Percentiles rank a stretch among this genome's conserved stretches.
These are phyloP conservation scores for Glycyrrhiza uralensis DNA, from an alignment of 306 rosid species.

Conservation along the genomic window DNA sequence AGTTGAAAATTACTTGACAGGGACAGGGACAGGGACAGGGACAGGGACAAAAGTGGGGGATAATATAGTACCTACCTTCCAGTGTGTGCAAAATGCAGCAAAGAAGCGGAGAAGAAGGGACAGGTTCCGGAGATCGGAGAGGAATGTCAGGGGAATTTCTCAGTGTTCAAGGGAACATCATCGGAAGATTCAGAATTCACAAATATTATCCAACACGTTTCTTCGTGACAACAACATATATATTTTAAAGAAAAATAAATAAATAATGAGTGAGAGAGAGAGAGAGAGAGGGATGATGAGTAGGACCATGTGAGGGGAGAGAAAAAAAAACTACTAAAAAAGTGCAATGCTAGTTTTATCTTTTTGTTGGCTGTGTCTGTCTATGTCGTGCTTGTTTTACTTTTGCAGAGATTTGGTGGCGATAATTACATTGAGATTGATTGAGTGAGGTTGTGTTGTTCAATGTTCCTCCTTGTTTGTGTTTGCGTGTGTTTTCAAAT, in stretches of 20 bases:
- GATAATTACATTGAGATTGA: not conserved
- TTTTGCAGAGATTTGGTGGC: conserved; percentile 16
- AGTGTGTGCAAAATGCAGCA: not conserved
- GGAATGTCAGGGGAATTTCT: conserved; percentile 44
- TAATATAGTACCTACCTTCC: conserved; percentile 8
- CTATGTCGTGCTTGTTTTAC: not conserved
- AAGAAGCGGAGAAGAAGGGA: not conserved
- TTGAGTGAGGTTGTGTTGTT: not conserved
- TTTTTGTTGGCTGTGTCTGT: not conserved
- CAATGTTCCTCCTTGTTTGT: not conserved
- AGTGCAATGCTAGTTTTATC: conserved; percentile 17
- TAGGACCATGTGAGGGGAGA: conserved; percentile 35
- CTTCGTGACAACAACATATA: not conserved
- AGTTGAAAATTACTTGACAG: not conserved
- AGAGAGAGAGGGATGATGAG: not conserved
- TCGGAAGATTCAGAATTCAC: conserved; percentile 17
- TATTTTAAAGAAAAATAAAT: not conserved
- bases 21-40: not conserved
- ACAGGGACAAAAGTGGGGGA: not conserved
- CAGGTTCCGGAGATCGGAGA: conserved; percentile 38
- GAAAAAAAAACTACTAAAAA: not conserved
- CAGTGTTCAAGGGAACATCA: conserved; percentile 23
- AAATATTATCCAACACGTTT: conserved; percentile 28
- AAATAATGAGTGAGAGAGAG: conserved; percentile 8
- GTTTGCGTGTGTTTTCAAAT: conserved; percentile 29